phyloP scores from a whole-genome alignment of 352 stramenopile genomes.

The Pythium sp. region DNA sequence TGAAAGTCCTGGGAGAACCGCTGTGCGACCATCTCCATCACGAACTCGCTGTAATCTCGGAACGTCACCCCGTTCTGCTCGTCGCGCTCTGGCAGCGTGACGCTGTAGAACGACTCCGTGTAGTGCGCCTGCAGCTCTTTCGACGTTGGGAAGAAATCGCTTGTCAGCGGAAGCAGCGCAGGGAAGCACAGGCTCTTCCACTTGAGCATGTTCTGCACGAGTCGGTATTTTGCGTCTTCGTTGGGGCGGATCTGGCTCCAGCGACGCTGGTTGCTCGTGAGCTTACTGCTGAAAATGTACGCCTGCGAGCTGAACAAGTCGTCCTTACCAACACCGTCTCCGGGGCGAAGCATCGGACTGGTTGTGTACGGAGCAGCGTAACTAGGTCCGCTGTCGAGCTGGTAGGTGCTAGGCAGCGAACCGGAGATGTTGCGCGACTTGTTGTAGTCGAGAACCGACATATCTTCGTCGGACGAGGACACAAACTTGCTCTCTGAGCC shows the following conservation, averaged over 20 bases:
- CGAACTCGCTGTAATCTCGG: conserved; percentile 72
- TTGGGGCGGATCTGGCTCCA: conserved; percentile 94
- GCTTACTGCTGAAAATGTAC: conserved; percentile 74
- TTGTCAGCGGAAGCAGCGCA: conserved; percentile 92
- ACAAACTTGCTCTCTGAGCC: conserved; percentile 35
- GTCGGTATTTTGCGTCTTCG: conserved; percentile 54
- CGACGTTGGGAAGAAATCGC: conserved; percentile 81
- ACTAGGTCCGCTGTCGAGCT: conserved; percentile 42
- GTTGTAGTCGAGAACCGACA: conserved; percentile 19
- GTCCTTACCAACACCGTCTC: conserved; percentile 47
- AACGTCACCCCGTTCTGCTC: conserved; percentile 66
- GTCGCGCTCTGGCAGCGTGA: conserved; percentile 71
- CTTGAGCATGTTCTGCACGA: conserved; percentile 90
- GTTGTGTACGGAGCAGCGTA: conserved; percentile 42
- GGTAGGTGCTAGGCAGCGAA: conserved; percentile 66
- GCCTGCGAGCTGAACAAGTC: conserved; percentile 75
- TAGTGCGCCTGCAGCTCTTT: conserved; percentile 84
- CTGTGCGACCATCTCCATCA: conserved; percentile 86
- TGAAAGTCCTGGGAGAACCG: conserved; percentile 86
- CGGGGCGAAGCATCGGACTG: conserved; percentile 53
- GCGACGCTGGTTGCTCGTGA: conserved; percentile 92
- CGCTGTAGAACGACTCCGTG: conserved; percentile 83
- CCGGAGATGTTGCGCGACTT: conserved; percentile 38
- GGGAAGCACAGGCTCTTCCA: conserved; percentile 97
- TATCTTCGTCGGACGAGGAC: conserved; percentile 32